Conservation (phyloP, 2,329 filamentous ascomycete genomes). For the Aspergillus nomiae region DNA sequence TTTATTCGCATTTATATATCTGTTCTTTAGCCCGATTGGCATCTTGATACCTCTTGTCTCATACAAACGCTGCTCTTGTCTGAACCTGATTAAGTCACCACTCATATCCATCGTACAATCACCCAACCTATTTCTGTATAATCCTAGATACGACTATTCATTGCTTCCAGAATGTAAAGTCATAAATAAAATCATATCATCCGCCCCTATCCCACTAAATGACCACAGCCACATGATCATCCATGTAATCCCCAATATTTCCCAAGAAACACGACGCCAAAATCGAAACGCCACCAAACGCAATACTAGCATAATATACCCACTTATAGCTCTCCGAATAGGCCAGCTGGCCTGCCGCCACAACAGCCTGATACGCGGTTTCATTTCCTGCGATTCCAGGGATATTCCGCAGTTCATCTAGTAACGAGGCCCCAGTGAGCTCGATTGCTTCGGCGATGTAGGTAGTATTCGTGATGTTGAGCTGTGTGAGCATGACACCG, state of each 20-base stretch:
- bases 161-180: neutral
- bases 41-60: neutral
- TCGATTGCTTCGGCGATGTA: constrained; percentile 55
- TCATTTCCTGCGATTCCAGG: constrained; percentile 57
- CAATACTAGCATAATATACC: constrained; percentile 65
- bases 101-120: neutral
- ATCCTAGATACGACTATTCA: neutral
- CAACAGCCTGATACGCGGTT: constrained; percentile 54
- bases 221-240: constrained; percentile 59
- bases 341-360: constrained; percentile 58
- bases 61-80: neutral
- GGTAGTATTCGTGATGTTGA: constrained; percentile 52
- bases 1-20: neutral
- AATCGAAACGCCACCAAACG: constrained; percentile 60
- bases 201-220: constrained; percentile 26
- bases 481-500: constrained; percentile 49
- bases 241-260: constrained; percentile 61
- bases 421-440: constrained; percentile 56
- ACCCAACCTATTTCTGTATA: neutral
- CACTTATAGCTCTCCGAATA: constrained; percentile 62
- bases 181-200: neutral
- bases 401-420: constrained; percentile 51
- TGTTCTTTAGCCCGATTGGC: neutral
- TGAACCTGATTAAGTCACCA: neutral
- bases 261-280: constrained; percentile 61